Evolutionary conservation across 2,329 filamentous ascomycete species (phyloP), one percentile per base, ranked within the genome.

Genomic region (Venturia asperata): DNA sequence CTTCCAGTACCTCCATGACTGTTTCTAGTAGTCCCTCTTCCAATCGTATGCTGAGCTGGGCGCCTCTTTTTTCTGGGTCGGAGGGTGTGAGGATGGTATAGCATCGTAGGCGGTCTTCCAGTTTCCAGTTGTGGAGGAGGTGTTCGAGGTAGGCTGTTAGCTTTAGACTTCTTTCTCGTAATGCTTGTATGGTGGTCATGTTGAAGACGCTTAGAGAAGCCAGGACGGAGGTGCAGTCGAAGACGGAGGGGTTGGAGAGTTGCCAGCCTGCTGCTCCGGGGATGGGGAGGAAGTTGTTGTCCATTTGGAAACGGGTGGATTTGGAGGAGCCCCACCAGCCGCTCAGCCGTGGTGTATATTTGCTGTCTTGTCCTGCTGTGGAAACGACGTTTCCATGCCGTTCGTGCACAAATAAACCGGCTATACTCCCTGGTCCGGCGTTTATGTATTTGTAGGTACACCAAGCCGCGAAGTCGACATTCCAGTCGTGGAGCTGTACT

Each of bases 381-480:
- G 41, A 1, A 62, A 72, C 70, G n/a, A 90, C 85, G 30, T 74
- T 74, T 49, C 88, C 86, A 73, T 95, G 88, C 47, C 79, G 81
- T 72, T 90, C 85, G 74, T 96, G 91, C 10, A 96, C 88, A 69
- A 92, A 96, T 0, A 88, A 79, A 0, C 88, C 91, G 0, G 85
- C 91, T 68, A 95, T 95, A 19, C 87, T 83, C 4, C 92, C 92
- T 0, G 92, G 91, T 0, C 92, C 92, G 34, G 87, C 86, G 73
- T 96, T 96, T 74, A 96, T 83, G 78, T 96, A 96, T 78, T 96
- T 96, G 82, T 96, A 96, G 21, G 88, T 92, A 76, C 92, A 96
- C 92, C 92, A 96, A 64, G 85, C 90, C 19, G 92, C 92, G 71
- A 96, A 96, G 74, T 96, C 92, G 42, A 95, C 91, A 69, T 89